Base-by-base conservation (phyloP, 768 basidiomycete species). In the Cubamyces lactineus region DNA sequence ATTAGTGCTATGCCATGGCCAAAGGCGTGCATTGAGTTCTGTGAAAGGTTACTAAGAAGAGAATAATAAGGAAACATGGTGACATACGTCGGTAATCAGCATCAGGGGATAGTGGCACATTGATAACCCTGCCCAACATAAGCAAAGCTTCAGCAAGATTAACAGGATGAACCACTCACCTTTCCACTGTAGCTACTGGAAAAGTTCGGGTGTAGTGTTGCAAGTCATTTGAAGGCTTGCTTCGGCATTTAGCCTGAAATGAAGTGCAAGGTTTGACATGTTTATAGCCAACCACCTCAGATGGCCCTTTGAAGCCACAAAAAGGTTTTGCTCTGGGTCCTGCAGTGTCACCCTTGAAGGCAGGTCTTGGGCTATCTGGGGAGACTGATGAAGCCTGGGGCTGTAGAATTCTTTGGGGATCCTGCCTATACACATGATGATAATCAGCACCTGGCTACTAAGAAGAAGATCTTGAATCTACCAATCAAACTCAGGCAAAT, bases 401-500 rank as follows among this genome's bases (percentile, higher is more conserved):
- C 1, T 0, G 12, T 13, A 46, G 23, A 49, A 81, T 67, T 3
- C 77, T 78, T 77, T 79, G 62, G 2, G 43, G 74, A 28, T 70
- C 59, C 43, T 55, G 57, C 71, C 66, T 69, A 42, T 17, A 48
- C 13, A 46, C 23, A 38, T 40, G 30, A 41, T 39, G n/a, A 21
- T 7, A n/a, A 34, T 53, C 13, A 47, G 38, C 1, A 43, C 17
- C 1, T 46, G 3, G 2, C 8, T 5, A 19, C 1, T 24, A 28
- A 30, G 21, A 34, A 17, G 5, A 23, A 9, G 2, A 47, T 7
- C 23, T 5, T 4, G 16, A 9, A 17, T 77, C 9, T 69, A 91
- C 92, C 90, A 93, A 59, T 94, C 87, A 70, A 88, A 94, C 3
- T 72, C 79, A 2, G 83, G 85, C 9, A 94, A 76, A 70, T 94